A percentile compares a stretch with the other conserved stretches of the same genome.
phyloP scores from a whole-genome alignment of 164 flowering plant species.

The Buxus sempervirens region DNA sequence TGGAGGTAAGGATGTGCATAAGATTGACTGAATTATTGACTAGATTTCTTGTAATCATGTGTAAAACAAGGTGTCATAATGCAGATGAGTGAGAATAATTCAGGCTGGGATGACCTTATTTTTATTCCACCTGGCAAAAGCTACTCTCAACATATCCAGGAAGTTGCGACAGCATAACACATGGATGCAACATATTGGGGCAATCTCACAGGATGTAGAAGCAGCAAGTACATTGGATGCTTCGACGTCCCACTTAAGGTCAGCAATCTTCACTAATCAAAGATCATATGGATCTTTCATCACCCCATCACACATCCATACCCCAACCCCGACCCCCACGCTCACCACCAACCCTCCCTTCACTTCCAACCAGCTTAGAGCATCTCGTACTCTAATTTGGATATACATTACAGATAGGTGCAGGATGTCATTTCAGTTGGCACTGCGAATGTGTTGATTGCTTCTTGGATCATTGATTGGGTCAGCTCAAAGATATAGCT shows the following conservation, averaged over 20 bases:
- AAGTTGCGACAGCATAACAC: constrained; percentile 51
- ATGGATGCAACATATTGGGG: constrained; percentile 5
- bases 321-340: too few relatives aligned
- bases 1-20: constrained; percentile 64
- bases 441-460: neutral
- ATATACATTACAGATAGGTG: too few relatives aligned
- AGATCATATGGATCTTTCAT: neutral
- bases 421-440: too few relatives aligned
- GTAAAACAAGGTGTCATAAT: constrained; percentile 2
- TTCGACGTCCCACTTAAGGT: constrained; percentile 16
- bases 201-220: constrained; percentile 11
- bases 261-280: constrained; percentile 3
- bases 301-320: too few relatives aligned
- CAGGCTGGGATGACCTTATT: constrained; percentile 93
- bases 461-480: constrained; percentile 11
- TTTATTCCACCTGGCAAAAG: constrained; percentile 97
- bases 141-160: constrained; percentile 71
- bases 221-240: constrained; percentile 10
- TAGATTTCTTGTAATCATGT: neutral
- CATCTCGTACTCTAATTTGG: neutral
- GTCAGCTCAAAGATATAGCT: constrained; percentile 8
- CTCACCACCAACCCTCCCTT: too few relatives aligned
- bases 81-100: constrained; percentile 75
- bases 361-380: too few relatives aligned
- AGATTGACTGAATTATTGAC: neutral